These are phyloP conservation scores for Candida dubliniensis DNA, from an alignment of 1,139 yeast species.

Conservation along the genomic window DNA sequence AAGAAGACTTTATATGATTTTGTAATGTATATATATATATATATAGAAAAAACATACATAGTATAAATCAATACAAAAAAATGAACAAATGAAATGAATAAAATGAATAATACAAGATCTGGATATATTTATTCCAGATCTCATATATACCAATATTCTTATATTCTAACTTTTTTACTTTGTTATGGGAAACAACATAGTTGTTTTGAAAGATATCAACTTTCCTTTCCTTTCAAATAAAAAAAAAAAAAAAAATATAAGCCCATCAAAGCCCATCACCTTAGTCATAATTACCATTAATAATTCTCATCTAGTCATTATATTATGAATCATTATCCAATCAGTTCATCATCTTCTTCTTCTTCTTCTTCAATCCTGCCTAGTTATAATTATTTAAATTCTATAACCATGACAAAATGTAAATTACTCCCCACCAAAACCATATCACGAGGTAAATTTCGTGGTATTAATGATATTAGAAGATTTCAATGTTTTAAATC, in stretches of 20 bases:
- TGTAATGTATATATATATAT: no score
- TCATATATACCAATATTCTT: no score
- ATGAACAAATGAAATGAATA: no score
- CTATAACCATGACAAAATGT: slow-evolving; percentile 9
- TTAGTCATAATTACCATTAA: no score
- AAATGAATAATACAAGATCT: no score
- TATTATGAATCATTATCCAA: slow-evolving; percentile 3
- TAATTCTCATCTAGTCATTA: no score
- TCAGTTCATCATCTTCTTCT: not conserved
- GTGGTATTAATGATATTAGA: slow-evolving; percentile 15
- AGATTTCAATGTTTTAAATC: slow-evolving; percentile 14
- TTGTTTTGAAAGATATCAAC: not conserved
- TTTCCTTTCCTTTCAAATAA: not conserved
- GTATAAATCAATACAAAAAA: no score
- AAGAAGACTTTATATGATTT: no score
- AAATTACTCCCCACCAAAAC: slow-evolving; percentile 12
- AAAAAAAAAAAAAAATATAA: not conserved
- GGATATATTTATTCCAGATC: no score
- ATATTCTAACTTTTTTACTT: not conserved
- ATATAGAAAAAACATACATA: no score
- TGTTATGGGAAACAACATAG: not conserved
- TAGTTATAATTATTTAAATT: slow-evolving; percentile 1
- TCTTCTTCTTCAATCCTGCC: not conserved
- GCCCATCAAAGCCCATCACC: no score
- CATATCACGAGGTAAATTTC: slow-evolving; percentile 14